phyloP scores from a whole-genome alignment of 2,329 filamentous ascomycete genomes.

The Aureobasidium musti region DNA sequence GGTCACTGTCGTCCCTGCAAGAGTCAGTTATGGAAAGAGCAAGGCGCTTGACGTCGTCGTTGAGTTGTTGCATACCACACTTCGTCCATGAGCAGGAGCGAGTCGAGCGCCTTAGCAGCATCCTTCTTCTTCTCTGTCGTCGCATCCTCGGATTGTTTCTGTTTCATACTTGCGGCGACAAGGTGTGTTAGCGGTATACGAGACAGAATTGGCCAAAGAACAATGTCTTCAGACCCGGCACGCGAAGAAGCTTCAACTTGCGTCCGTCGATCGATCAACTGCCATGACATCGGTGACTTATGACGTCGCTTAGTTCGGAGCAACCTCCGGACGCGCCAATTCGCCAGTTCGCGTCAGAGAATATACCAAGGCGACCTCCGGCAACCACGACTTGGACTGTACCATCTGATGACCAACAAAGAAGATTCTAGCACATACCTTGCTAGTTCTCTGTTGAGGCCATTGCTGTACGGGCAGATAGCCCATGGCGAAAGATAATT shows the following conservation, averaged over 20 bases:
- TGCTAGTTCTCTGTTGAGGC: background rate
- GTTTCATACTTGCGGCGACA: background rate
- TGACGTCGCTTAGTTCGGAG: background rate
- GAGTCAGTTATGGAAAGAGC: background rate
- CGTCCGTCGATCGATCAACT: background rate
- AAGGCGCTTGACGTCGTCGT: conserved; percentile 1
- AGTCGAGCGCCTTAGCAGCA: conserved; percentile 8
- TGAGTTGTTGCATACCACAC: conserved; percentile 9
- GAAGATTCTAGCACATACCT: background rate
- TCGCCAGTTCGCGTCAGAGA: background rate
- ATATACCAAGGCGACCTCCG: background rate
- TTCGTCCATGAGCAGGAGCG: conserved; percentile 1
- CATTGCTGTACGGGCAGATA: background rate
- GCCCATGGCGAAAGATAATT: background rate
- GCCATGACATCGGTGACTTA: conserved; percentile 1
- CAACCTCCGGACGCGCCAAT: background rate
- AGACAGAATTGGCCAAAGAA: background rate
- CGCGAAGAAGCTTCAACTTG: conserved; percentile 8
- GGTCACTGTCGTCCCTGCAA: conserved; percentile 32
- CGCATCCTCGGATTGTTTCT: background rate
- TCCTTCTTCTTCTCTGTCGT: conserved; percentile 7
- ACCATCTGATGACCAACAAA: background rate
- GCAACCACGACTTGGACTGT: background rate
- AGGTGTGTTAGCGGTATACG: background rate
- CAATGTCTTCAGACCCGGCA: background rate